phyloP scores from a whole-genome alignment of 192 early-diverging fungal genomes.

The Rhizophlyctis rosea region DNA sequence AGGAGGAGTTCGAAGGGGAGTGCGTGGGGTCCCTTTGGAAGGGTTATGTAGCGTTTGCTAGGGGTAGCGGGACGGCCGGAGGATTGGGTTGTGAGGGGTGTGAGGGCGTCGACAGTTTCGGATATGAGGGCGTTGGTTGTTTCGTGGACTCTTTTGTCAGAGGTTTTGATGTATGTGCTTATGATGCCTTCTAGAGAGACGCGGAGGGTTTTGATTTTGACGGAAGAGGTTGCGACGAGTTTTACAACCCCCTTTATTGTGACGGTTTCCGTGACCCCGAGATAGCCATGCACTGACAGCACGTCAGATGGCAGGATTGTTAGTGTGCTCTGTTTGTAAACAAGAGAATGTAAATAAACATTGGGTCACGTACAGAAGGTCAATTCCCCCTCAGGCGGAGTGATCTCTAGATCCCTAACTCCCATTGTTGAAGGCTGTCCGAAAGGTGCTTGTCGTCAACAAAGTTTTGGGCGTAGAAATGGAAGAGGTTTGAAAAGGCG shows the following conservation, averaged over 20 bases:
- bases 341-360: too few relatives aligned
- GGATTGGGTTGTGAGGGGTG: too few relatives aligned
- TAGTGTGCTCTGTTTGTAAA: too few relatives aligned
- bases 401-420: too few relatives aligned
- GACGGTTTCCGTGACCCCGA: not conserved
- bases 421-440: too few relatives aligned
- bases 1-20: not conserved
- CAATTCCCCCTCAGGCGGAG: too few relatives aligned
- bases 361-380: too few relatives aligned
- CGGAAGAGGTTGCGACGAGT: not conserved
- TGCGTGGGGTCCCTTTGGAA: not conserved
- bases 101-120: not conserved
- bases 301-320: too few relatives aligned
- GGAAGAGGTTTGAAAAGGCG: too few relatives aligned
- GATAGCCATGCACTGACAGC: not conserved
- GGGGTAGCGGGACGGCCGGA: not conserved
- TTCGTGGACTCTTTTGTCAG: not conserved
- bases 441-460: too few relatives aligned
- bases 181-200: not conserved
- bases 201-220: not conserved
- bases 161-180: not conserved
- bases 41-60: not conserved
- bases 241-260: not conserved
- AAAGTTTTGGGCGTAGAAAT: too few relatives aligned
- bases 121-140: not conserved